Evolutionary conservation across 2,329 filamentous ascomycete species (phyloP).

Genomic region (Pyricularia sp.): DNA sequence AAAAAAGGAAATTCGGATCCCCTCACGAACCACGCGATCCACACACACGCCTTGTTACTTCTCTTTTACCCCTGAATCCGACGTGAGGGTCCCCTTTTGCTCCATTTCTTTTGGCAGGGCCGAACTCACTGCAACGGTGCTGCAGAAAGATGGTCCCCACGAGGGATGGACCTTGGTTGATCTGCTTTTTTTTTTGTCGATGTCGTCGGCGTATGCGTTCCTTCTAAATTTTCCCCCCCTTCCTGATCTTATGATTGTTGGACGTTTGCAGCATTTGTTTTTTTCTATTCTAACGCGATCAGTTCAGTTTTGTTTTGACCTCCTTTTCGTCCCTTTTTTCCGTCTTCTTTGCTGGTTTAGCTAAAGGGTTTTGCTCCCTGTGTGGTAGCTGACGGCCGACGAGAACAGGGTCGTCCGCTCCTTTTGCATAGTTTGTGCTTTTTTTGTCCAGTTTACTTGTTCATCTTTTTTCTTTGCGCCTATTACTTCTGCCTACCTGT

Average conservation of each 20-base stretch:
- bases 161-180: not conserved
- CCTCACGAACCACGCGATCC: not conserved
- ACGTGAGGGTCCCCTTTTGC: not conserved
- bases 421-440: not conserved
- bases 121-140: not conserved
- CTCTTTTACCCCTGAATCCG: not conserved
- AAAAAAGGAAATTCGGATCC: not conserved
- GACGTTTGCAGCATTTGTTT: not conserved
- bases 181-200: not conserved
- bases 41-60: not conserved
- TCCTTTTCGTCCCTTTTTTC: not conserved
- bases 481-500: not conserved
- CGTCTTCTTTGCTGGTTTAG: not conserved
- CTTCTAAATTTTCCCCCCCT: not conserved
- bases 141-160: not conserved
- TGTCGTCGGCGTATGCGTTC: not conserved
- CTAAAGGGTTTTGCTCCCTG: not conserved
- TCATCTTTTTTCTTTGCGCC: not conserved
- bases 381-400: not conserved
- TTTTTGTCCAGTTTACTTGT: not conserved
- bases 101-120: not conserved
- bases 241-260: not conserved
- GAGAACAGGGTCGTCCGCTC: not conserved
- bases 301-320: not conserved
- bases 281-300: not conserved